A percentile compares a stretch with the other conserved stretches of the same genome.
These are phyloP conservation scores for Actinidia arguta DNA, from an alignment of 179 eudicot species.

Conservation along the genomic window DNA sequence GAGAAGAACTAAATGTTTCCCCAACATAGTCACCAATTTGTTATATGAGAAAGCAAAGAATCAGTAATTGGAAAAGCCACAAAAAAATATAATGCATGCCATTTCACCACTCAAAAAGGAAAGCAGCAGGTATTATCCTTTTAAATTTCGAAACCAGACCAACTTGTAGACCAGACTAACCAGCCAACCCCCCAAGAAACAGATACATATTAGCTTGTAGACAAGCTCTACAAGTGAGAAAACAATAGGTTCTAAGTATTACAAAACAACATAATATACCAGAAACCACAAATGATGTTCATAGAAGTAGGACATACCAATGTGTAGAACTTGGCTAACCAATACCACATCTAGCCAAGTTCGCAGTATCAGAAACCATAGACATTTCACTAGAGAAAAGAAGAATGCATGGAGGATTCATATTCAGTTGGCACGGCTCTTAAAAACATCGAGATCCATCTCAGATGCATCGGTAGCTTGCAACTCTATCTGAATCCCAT, in stretches of 20 bases:
- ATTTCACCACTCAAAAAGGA: background rate
- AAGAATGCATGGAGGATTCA: conserved; percentile 12
- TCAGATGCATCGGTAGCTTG: conserved; percentile 63
- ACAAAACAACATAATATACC: conserved; percentile 19
- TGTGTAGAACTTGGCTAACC: conserved; percentile 17
- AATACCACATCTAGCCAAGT: conserved; percentile 28
- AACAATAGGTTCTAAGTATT: conserved; percentile 13
- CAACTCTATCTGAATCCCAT: conserved; percentile 54
- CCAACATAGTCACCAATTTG: background rate
- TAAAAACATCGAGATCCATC: conserved; percentile 53
- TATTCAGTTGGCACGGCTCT: conserved; percentile 44
- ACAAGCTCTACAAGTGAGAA: conserved; percentile 11
- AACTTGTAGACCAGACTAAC: no score
- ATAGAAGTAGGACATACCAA: background rate
- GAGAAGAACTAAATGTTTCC: background rate
- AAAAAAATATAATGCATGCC: background rate
- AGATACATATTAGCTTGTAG: conserved; percentile 19
- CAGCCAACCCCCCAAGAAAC: conserved; percentile 16
- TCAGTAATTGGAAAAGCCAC: background rate
- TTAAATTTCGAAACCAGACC: background rate
- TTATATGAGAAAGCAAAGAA: background rate
- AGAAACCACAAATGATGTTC: conserved; percentile 9
- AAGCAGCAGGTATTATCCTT: background rate
- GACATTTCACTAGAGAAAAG: conserved; percentile 18
- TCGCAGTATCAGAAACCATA: conserved; percentile 25